These are phyloP conservation scores for Myxozyma sirexii DNA, from an alignment of 805 yeast genomes.

Conservation along the genomic window DNA sequence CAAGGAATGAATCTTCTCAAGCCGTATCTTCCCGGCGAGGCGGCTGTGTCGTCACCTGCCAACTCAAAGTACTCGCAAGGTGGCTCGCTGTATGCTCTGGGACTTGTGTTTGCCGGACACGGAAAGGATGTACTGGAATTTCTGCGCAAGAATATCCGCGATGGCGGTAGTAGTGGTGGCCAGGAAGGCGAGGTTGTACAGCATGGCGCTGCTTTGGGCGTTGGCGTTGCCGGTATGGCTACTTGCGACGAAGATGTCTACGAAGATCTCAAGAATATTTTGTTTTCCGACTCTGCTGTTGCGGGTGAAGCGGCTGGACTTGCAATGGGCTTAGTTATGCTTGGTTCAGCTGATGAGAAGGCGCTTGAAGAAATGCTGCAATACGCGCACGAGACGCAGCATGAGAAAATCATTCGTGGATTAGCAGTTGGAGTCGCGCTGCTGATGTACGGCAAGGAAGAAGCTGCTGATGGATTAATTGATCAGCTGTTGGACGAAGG, in stretches of 20 bases:
- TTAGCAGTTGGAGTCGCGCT: constrained; percentile 86
- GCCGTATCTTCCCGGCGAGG: constrained; percentile 85
- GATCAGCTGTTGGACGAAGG: constrained; percentile 70
- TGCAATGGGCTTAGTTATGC: constrained; percentile 93
- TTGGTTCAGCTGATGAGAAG: constrained; percentile 78
- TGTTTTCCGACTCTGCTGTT: constrained; percentile 87
- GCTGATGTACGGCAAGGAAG: constrained; percentile 83
- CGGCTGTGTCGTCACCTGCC: constrained; percentile 42
- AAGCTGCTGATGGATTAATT: constrained; percentile 70
- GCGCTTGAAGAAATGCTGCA: constrained; percentile 79
- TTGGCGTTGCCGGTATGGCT: constrained; percentile 97
- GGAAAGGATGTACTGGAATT: constrained; percentile 80
- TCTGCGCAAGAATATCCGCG: constrained; percentile 67
- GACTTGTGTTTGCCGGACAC: constrained; percentile 93
- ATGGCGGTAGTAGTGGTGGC: constrained; percentile 43
- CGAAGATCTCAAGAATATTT: constrained; percentile 78
- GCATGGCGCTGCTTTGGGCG: constrained; percentile 95
- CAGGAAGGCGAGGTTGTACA: constrained; percentile 78
- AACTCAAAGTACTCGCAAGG: constrained; percentile 73
- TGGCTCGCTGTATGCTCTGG: constrained; percentile 91
- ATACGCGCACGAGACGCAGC: constrained; percentile 93
- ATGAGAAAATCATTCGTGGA: constrained; percentile 94
- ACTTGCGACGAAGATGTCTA: constrained; percentile 71
- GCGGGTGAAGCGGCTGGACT: constrained; percentile 97
- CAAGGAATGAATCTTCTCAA: constrained; percentile 85